A percentile compares a stretch with the other conserved stretches of the same genome.
Conservation (phyloP, 169 alveolate species). For the Amoebophrya sp. region DNA sequence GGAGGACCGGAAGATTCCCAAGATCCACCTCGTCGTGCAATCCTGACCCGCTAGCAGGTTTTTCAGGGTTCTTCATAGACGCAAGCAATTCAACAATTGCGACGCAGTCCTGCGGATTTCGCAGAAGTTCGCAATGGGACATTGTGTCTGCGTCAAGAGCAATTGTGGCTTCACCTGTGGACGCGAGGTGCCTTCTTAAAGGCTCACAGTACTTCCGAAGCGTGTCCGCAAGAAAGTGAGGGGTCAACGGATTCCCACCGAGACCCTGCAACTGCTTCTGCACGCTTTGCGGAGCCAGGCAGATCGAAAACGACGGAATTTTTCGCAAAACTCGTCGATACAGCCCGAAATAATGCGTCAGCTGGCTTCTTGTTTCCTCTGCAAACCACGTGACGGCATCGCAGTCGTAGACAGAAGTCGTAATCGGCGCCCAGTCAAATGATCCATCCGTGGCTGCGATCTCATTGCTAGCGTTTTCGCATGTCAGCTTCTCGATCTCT, state of each 20-base stretch:
- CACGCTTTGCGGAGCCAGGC: constrained; percentile 11
- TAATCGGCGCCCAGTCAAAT: neutral
- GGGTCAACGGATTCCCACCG: neutral
- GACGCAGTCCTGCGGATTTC: neutral
- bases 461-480: neutral
- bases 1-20: neutral
- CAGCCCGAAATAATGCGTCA: constrained; percentile 8
- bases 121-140: neutral
- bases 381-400: neutral
- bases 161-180: neutral
- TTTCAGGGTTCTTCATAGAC: neutral
- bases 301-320: neutral
- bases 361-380: neutral
- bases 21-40: neutral
- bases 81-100: neutral
- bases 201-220: neutral
- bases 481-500: neutral
- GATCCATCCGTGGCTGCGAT: neutral
- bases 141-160: neutral
- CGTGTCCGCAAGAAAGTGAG: neutral
- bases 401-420: neutral
- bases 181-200: neutral
- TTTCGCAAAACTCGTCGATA: neutral
- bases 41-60: neutral
- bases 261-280: neutral